Base-by-base conservation (phyloP, 306 rosid genomes). In the Lathyrus oleraceus region DNA sequence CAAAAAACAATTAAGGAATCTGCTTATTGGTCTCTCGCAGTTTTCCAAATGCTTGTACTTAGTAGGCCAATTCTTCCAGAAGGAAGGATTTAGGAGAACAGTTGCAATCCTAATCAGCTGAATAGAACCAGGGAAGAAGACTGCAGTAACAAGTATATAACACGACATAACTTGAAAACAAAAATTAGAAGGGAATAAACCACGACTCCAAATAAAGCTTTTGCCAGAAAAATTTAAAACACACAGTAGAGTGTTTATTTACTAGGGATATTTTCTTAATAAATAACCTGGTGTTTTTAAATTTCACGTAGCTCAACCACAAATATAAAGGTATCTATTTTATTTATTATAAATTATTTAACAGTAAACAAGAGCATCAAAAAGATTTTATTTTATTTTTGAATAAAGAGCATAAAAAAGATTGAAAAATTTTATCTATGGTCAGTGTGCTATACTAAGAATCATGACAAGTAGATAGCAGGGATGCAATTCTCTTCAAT, bases 91-190 rank as follows among this genome's bases (percentile, higher is more conserved):
- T 27, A 49, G 72, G 27, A 3, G 42, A 54, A 5, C 71, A 62
- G 17, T 19, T 10, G 43, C 36, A 51, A 67, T 73, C 44, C 44
- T 17, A 67, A 21, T 49, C 45, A 61, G 39, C 19, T 53, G 12
- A 70, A 53, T 54, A 68, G 32, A 79, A 58, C 23, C 69, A 69
- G 28, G 17, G 53, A 47, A 62, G 13, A 48, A 70, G 16, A 45
- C 48, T 3, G 20, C 3, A 12, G 42, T 32, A 21, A 47, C 54
- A 15, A n/a, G n/a, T n/a, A n/a, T n/a, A n/a, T n/a, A n/a, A n/a
- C n/a, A n/a, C n/a, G n/a, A n/a, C n/a, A n/a, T n/a, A n/a, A n/a
- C n/a, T n/a, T n/a, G n/a, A n/a, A n/a, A n/a, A n/a, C n/a, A n/a
- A n/a, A n/a, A n/a, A n/a, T n/a, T n/a, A n/a, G n/a, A n/a, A n/a